A percentile compares a stretch with the other conserved stretches of the same genome.
Evolutionary conservation across 371 early-diverging fungal species (phyloP).

Genomic region (Rhizopus microsporus): DNA sequence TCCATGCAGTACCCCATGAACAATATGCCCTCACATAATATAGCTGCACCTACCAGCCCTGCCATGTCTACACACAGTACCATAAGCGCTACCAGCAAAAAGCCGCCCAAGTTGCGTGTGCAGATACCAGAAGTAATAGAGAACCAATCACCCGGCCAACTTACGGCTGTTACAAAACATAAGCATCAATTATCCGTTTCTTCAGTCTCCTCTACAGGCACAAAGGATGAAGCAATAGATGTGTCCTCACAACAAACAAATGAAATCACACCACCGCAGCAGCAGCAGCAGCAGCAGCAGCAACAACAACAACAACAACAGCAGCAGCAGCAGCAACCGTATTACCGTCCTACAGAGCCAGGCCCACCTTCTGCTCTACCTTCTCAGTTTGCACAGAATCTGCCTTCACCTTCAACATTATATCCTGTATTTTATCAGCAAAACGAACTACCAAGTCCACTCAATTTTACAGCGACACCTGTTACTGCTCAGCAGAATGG

Average conservation of each 20-base stretch:
- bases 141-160: slow-evolving; percentile 15
- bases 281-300: neutral
- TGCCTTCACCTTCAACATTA: slow-evolving; percentile 77
- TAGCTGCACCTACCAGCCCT: slow-evolving; percentile 24
- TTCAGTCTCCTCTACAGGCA: slow-evolving; percentile 23
- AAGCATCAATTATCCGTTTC: slow-evolving; percentile 27
- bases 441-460: slow-evolving; percentile 62
- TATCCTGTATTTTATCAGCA: slow-evolving; percentile 77
- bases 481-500: slow-evolving; percentile 33
- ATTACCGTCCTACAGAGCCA: slow-evolving; percentile 16
- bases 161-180: slow-evolving; percentile 11
- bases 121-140: slow-evolving; percentile 47
- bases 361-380: slow-evolving; percentile 61
- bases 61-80: slow-evolving; percentile 32
- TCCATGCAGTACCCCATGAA: slow-evolving; percentile 16
- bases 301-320: slow-evolving; percentile 3
- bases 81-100: slow-evolving; percentile 25
- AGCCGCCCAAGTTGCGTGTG: slow-evolving; percentile 53
- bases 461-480: slow-evolving; percentile 66
- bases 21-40: slow-evolving; percentile 18
- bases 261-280: slow-evolving; percentile 5
- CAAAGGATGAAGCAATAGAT: slow-evolving; percentile 16
- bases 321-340: slow-evolving; percentile 9
- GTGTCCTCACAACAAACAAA: slow-evolving; percentile 7
- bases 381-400: slow-evolving; percentile 74